phyloP scores from a whole-genome alignment of 176 grass and related monocot species.

The Tillandsia leiboldiana region DNA sequence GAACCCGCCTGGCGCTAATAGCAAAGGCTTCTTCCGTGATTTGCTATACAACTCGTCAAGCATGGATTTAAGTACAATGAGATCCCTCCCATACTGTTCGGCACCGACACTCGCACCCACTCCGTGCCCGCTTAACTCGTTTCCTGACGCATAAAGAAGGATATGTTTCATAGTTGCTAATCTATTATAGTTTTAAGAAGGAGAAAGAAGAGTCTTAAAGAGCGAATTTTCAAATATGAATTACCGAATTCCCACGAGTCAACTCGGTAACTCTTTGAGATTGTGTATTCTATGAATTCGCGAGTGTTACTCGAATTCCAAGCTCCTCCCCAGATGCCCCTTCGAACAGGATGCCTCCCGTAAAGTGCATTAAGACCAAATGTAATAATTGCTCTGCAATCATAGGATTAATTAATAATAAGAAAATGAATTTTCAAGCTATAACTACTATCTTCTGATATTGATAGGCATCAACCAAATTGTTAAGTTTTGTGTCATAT shows the following conservation, averaged over 20 bases:
- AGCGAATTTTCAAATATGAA: neutral
- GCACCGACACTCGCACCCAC: conserved; percentile 64
- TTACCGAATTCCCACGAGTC: conserved; percentile 99
- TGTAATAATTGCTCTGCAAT: conserved; percentile 70
- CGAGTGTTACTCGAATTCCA: conserved; percentile 80
- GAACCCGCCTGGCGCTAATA: conserved; percentile 92
- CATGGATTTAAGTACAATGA: conserved; percentile 56
- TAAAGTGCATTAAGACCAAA: conserved; percentile 90
- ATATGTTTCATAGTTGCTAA: neutral
- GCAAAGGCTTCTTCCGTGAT: conserved; percentile 35
- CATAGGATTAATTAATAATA: conserved; percentile 6
- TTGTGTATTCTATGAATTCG: conserved; percentile 65
- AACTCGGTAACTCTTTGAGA: conserved; percentile 54
- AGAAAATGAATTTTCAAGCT: neutral
- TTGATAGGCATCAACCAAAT: neutral
- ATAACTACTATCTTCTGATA: neutral
- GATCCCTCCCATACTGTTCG: conserved; percentile 71
- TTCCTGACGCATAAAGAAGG: conserved; percentile 40
- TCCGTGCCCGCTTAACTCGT: conserved; percentile 87
- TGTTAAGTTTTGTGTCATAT: neutral
- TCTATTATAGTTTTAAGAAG: too few relatives aligned
- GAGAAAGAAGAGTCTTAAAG: neutral
- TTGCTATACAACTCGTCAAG: conserved; percentile 44
- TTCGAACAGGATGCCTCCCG: conserved; percentile 37
- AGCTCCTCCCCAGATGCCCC: conserved; percentile 46